Evolutionary conservation across 768 basidiomycete genomes (phyloP), one percentile per base, ranked within the genome.

Genomic region (Sporobolomyces pararoseus): DNA sequence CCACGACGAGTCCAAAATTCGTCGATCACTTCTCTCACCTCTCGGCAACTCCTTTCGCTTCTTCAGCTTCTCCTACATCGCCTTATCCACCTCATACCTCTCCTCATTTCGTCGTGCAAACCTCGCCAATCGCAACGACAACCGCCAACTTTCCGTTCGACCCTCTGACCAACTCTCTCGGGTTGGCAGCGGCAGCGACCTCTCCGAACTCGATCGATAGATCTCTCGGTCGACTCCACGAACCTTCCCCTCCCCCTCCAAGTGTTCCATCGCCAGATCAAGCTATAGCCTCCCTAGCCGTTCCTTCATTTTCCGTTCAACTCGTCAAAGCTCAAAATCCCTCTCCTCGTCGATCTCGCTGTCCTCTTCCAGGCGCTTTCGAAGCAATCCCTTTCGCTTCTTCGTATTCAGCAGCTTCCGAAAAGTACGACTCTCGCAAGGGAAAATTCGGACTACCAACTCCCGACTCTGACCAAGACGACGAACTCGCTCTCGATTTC

Each of bases 391-490:
- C 50, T 3, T 74, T 74, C 46, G 65, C 52, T 1, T 19, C 34
- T 1, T 49, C 49, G 10, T 63, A 67, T 32, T 23, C 23, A 10
- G 1, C 27, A 0, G 17, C 50, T 3, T 61, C 63, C 51, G 63
- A 29, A 31, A 67, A 63, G 39, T 74, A 74, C 63, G 65, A 67
- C 14, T 52, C 63, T 17, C 34, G 58, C 2, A 37, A 31, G 17
- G 72, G 72, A 7, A 74, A 74, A 65, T 74, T 67, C n/a, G 72
- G 72, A 7, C 65, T 74, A 0, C 68, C 68, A 3, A 70, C 53
- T 31, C 72, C 72, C 13, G 61, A 72, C 27, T 68, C 65, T 25
- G 70, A 66, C 16, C 9, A 14, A 49, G 62, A 61, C 27, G 59
- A 61, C 29, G 57, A 34, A 7, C 7, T 2, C n/a, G 31, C 23